These are phyloP conservation scores for Oxalis stricta DNA, from an alignment of 441 rosid species.

Conservation along the genomic window DNA sequence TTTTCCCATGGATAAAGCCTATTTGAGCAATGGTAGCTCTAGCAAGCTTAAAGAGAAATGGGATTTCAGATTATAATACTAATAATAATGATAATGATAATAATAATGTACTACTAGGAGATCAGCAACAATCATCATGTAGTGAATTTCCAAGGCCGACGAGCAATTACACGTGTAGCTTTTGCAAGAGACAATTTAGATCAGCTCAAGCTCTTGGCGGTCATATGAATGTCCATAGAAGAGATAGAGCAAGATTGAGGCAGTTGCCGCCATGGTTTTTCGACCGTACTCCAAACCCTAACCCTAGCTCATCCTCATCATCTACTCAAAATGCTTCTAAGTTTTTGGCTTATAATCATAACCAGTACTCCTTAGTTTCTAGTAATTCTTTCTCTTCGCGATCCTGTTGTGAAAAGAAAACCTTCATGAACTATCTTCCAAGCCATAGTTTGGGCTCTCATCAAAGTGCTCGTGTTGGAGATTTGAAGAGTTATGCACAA, in stretches of 20 bases:
- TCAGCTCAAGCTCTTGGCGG: conserved; percentile 93
- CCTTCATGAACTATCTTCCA: conserved; percentile 1
- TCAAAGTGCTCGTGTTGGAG: conserved; percentile 9
- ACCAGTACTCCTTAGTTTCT: conserved; percentile 3
- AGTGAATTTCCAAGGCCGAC: conserved; percentile 45
- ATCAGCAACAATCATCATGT: conserved; percentile 10
- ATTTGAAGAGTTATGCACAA: conserved; percentile 2
- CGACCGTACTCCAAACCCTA: conserved; percentile 10
- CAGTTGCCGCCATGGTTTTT: conserved; percentile 45
- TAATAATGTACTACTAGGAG: too few relatives aligned
- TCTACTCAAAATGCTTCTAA: conserved; percentile 8
- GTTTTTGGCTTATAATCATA: not conserved
- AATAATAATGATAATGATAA: too few relatives aligned
- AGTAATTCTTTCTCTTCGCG: conserved; percentile 6
- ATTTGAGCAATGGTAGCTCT: conserved; percentile 9
- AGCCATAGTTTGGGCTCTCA: not conserved
- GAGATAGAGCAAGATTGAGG: conserved; percentile 67
- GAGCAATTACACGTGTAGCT: conserved; percentile 51
- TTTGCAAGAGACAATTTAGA: conserved; percentile 59
- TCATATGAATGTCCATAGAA: conserved; percentile 77
- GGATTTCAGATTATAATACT: too few relatives aligned
- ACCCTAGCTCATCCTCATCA: conserved; percentile 10
- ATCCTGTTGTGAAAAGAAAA: conserved; percentile 4
- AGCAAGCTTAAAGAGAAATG: conserved; percentile 11
- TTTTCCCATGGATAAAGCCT: conserved; percentile 30